These are phyloP conservation scores for Pseudocercospora ulei DNA, from an alignment of 2,329 filamentous ascomycete genomes.

Conservation along the genomic window DNA sequence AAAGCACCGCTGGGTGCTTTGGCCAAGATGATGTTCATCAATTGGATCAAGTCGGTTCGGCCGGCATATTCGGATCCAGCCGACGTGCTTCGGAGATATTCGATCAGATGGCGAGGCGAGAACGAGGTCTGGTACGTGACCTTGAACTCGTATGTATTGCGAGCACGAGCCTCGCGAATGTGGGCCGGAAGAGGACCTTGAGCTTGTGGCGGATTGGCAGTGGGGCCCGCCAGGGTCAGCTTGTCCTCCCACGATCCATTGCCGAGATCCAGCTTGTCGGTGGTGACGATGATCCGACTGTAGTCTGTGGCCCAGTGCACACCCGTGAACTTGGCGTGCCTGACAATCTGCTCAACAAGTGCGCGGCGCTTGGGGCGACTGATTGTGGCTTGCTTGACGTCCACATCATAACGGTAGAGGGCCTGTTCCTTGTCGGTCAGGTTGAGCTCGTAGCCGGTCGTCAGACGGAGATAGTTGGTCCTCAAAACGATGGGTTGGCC, in stretches of 20 bases:
- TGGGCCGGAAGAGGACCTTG: slow-evolving; percentile 19
- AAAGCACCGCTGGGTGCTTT: slow-evolving; percentile 40
- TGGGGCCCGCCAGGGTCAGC: slow-evolving; percentile 30
- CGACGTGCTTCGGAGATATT: slow-evolving; percentile 37
- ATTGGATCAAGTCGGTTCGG: slow-evolving; percentile 47
- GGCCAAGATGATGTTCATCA: slow-evolving; percentile 50
- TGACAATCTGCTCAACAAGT: slow-evolving; percentile 41
- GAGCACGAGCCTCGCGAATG: slow-evolving; percentile 24
- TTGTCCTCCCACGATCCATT: slow-evolving; percentile 17
- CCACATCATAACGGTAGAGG: slow-evolving; percentile 39
- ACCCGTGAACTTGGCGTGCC: slow-evolving; percentile 30
- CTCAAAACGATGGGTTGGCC: slow-evolving; percentile 37
- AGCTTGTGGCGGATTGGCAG: slow-evolving; percentile 3
- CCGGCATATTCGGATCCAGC: slow-evolving; percentile 35
- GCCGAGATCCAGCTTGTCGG: slow-evolving; percentile 25
- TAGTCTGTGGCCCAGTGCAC: slow-evolving; percentile 37
- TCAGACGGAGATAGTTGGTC: slow-evolving; percentile 39
- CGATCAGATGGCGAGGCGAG: slow-evolving; percentile 38
- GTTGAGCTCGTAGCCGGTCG: slow-evolving; percentile 31
- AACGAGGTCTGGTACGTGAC: slow-evolving; percentile 34
- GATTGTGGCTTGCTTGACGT: slow-evolving; percentile 28
- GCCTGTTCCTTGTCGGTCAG: slow-evolving; percentile 20
- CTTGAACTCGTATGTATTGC: slow-evolving; percentile 34
- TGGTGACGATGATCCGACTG: slow-evolving; percentile 33
- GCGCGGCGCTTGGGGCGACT: slow-evolving; percentile 41